Evolutionary conservation across 2,329 filamentous ascomycete genomes (phyloP), one percentile per base, ranked within the genome.

Genomic region (Hymenoscyphus albidus): DNA sequence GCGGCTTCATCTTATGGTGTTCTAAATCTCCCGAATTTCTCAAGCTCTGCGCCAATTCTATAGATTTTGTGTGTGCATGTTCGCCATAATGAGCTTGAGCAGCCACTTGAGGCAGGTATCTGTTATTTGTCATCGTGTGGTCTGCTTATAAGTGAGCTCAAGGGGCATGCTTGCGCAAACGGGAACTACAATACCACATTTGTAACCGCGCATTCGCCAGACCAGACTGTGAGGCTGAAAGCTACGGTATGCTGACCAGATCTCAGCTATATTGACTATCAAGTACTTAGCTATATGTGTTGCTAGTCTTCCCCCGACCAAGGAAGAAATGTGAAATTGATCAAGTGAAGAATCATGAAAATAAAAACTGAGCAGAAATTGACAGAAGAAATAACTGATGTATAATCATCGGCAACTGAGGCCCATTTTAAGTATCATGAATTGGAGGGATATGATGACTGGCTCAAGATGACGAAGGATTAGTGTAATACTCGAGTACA

Each of bases 1-100:
- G 27, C 56, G 40, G 38, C 13, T 54, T 69, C 64, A 27, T 70
- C 67, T 44, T 69, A 31, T n/a, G 62, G 13, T 9, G 61, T 69
- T 31, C 64, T 62, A 58, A 58, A 66, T 65, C 22, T 40, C 38
- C 18, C 27, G 10, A n/a, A 12, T 27, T 16, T 31, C 13, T 5
- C 9, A 56, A 10, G 31, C 18, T 51, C 18, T 57, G 54, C 14
- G 18, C n/a, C 42, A 9, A 12, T 58, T 62, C 38, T 7, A 16
- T 58, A 18, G 22, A 18, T 12, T 58, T 54, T 10, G 18, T 22
- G 1, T 22, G 22, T 22, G 22, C 22, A 22, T 22, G 48, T 2
- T n/a, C 12, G n/a, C 16, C 48, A 31, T 54, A 27, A 18, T 54
- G 48, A n/a, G 48, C 48, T 54, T 10, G n/a, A 18, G 48, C 12